Evolutionary conservation across 2,329 filamentous ascomycete genomes (phyloP), one percentile per base, ranked within the genome.

Genomic region (Exophiala xenobiotica): DNA sequence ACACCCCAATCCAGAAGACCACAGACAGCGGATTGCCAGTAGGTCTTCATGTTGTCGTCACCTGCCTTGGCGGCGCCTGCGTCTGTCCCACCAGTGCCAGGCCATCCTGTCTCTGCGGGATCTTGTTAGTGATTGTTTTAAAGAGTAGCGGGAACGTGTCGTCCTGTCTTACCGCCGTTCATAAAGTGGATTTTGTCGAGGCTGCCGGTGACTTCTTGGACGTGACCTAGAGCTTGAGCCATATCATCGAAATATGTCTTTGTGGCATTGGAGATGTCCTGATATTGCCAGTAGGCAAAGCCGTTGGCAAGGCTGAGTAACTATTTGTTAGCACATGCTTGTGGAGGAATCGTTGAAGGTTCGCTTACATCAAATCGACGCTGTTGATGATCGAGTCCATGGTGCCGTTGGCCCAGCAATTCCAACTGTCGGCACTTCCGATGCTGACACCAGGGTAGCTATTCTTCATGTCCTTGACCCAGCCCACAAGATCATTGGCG

Each of bases 241-340:
- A 87, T 81, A 63, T 87, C 85, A 61, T 86, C 78, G 61, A 87
- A 80, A 72, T 85, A 87, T 46, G 78, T 82, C 53, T 76, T 68
- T 33, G 79, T 80, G 26, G 80, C 80, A 61, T 85, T 81, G 50
- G 72, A 70, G 56, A 78, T 78, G 39, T 71, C 71, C 64, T 78
- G 77, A 35, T 78, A 82, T 67, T 88, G 85, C 85, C 85, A 88
- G 76, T 86, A 88, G 24, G 81, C 78, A 65, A 88, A 88, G 20
- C 82, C 85, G 64, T 88, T 88, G 65, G 79, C 75, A 54, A 88
- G 72, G 50, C 76, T 57, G 27, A 24, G 19, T 3, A 18, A 26
- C 22, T 18, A 35, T 23, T 40, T 37, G 35, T 57, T 22, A 57
- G 46, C 41, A 33, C 29, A 16, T 33, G 29, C n/a, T 9, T 12